phyloP scores from a whole-genome alignment of 179 eudicot genomes.

The Silene vulgaris region DNA sequence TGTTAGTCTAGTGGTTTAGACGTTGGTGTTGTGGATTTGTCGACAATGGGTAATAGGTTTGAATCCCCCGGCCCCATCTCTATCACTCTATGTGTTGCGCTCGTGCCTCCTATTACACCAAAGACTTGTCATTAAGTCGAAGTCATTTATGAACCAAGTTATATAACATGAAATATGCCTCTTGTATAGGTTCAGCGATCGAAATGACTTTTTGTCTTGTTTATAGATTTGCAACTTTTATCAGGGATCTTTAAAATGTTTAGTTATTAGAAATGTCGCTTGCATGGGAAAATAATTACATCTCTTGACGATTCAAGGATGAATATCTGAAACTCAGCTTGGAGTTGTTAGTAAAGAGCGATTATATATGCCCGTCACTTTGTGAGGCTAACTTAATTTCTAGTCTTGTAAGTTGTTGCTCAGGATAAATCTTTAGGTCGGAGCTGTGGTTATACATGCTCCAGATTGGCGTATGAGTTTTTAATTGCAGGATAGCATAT shows the following conservation, averaged over 20 bases:
- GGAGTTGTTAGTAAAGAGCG: neutral
- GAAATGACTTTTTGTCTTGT: no score
- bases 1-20: neutral
- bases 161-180: no score
- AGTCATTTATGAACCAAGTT: neutral
- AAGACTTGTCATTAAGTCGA: neutral
- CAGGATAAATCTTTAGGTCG: neutral
- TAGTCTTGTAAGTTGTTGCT: neutral
- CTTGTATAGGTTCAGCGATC: no score
- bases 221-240: neutral
- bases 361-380: neutral
- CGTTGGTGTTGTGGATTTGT: neutral
- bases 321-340: neutral
- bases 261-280: neutral
- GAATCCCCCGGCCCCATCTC: neutral
- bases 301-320: neutral
- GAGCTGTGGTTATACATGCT: neutral
- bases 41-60: no score
- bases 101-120: neutral
- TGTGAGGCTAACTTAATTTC: neutral
- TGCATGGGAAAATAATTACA: neutral
- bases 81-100: neutral
- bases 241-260: neutral
- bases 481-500: constrained; percentile 4
- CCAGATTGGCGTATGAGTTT: neutral